These are phyloP conservation scores for Kappamyces sp. DNA, from an alignment of 192 early-diverging fungal genomes.

Conservation along the genomic window DNA sequence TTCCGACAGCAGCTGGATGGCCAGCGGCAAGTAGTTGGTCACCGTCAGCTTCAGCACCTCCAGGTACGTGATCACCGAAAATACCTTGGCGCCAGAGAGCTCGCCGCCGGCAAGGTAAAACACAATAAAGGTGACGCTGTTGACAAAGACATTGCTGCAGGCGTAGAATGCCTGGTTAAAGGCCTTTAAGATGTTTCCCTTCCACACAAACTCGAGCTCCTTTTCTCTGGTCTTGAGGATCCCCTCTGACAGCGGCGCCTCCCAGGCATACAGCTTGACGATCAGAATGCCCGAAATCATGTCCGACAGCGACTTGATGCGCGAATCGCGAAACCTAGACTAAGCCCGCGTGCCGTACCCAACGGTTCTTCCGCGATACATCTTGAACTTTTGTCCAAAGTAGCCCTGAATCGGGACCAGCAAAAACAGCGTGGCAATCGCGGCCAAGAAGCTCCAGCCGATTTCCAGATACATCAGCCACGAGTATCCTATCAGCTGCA, in stretches of 20 bases:
- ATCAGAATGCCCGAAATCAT: constrained; percentile 34
- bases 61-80: constrained; percentile 22
- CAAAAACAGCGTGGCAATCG: constrained; percentile 11
- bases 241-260: constrained; percentile 24
- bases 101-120: constrained; percentile 27
- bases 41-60: constrained; percentile 20
- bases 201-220: constrained; percentile 23
- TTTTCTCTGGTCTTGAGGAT: constrained; percentile 18
- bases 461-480: constrained; percentile 30
- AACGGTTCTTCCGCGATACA: constrained; percentile 20
- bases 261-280: constrained; percentile 40
- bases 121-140: constrained; percentile 23
- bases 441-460: constrained; percentile 23
- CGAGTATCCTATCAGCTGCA: constrained; percentile 17
- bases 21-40: constrained; percentile 24
- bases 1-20: constrained; percentile 19
- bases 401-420: constrained; percentile 28
- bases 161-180: constrained; percentile 30
- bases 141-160: not conserved
- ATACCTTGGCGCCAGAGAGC: constrained; percentile 27
- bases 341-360: not conserved
- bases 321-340: constrained; percentile 19
- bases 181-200: constrained; percentile 20
- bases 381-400: constrained; percentile 22
- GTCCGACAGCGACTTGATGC: constrained; percentile 29